Evolutionary conservation across 257 asterid species (phyloP).

Genomic region (Lycium barbarum): DNA sequence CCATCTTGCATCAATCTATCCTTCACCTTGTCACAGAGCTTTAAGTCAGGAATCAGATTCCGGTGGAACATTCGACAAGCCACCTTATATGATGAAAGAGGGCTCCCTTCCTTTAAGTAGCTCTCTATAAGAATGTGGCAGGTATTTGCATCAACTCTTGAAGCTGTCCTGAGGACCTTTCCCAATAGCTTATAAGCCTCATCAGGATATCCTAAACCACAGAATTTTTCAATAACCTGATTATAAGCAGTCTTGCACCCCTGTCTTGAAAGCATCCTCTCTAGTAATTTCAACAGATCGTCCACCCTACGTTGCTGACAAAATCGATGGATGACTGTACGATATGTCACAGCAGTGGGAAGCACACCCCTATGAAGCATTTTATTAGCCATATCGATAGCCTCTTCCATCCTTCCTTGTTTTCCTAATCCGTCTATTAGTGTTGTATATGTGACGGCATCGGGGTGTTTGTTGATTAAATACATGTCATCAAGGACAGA

Average conservation of each 20-base stretch:
- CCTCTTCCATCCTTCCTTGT: conserved; percentile 75
- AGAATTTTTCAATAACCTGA: conserved; percentile 84
- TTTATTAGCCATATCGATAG: conserved; percentile 67
- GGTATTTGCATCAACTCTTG: conserved; percentile 66
- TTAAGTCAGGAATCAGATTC: conserved; percentile 81
- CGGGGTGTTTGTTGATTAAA: conserved; percentile 87
- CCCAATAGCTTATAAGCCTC: conserved; percentile 84
- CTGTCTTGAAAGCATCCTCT: conserved; percentile 72
- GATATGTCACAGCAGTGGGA: conserved; percentile 88
- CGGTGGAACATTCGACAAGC: conserved; percentile 93
- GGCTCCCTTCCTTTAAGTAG: conserved; percentile 65
- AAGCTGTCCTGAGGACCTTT: conserved; percentile 71
- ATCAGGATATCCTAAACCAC: conserved; percentile 64
- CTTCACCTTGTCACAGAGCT: conserved; percentile 79
- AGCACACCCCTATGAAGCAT: conserved; percentile 80
- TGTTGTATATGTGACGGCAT: conserved; percentile 74
- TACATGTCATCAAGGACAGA: conserved; percentile 95
- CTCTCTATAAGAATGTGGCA: conserved; percentile 75
- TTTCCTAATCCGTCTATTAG: conserved; percentile 69
- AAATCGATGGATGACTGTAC: conserved; percentile 76
- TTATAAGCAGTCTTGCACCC: conserved; percentile 67
- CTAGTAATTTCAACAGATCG: conserved; percentile 65
- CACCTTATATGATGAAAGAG: conserved; percentile 77
- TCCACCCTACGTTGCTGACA: conserved; percentile 66
- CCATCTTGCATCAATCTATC: conserved; percentile 55